These are phyloP conservation scores for Xeromyces bisporus DNA, from an alignment of 495 filamentous ascomycete genomes.

Conservation along the genomic window DNA sequence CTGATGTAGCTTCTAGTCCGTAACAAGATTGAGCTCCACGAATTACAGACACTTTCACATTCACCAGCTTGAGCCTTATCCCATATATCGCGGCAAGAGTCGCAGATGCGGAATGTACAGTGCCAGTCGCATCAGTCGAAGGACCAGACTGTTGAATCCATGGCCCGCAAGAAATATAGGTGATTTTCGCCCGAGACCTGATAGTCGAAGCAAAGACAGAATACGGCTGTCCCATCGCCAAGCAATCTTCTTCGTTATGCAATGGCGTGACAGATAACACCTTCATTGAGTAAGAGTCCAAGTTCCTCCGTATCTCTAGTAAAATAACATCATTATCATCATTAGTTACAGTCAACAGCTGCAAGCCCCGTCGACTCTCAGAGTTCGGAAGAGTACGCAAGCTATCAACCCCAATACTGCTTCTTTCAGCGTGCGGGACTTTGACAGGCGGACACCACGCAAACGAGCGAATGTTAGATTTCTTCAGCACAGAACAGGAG, in stretches of 20 bases:
- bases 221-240: slow-evolving; percentile 5
- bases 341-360: slow-evolving; percentile 20
- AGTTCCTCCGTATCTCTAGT: slow-evolving; percentile 6
- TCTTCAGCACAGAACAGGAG: slow-evolving; percentile 7
- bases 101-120: not conserved
- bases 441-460: slow-evolving; percentile 24
- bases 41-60: slow-evolving; percentile 8
- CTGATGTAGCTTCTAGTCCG: slow-evolving; percentile 3
- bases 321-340: slow-evolving; percentile 27
- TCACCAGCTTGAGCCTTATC: slow-evolving; percentile 15
- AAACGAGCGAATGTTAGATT: slow-evolving; percentile 23
- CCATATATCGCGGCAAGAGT: slow-evolving; percentile 15
- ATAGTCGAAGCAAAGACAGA: slow-evolving; percentile 18
- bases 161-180: slow-evolving; percentile 20
- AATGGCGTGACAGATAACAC: slow-evolving; percentile 13
- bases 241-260: slow-evolving; percentile 2
- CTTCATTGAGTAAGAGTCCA: slow-evolving; percentile 7
- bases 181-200: slow-evolving; percentile 7
- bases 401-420: not conserved
- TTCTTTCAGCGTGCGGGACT: slow-evolving; percentile 4
- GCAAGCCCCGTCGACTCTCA: slow-evolving; percentile 26
- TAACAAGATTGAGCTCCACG: slow-evolving; percentile 1
- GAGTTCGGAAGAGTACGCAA: slow-evolving; percentile 2
- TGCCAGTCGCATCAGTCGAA: not conserved
- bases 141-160: slow-evolving; percentile 14